A percentile compares a stretch with the other conserved stretches of the same genome.
phyloP scores from a whole-genome alignment of 139 green algal species.

The Chlamydomonas sp. region DNA sequence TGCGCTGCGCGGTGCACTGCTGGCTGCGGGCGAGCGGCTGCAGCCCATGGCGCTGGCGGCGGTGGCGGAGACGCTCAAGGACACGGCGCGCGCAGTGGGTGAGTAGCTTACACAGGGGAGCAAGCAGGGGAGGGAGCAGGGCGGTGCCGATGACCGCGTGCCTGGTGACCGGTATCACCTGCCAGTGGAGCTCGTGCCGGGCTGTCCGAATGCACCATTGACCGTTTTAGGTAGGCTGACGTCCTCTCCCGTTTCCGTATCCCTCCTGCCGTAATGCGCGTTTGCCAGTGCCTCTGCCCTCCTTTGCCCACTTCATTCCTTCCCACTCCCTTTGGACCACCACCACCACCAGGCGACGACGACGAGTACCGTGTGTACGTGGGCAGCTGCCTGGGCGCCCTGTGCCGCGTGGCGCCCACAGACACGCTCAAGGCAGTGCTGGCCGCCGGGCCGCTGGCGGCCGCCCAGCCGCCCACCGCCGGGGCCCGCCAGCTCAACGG shows the following conservation, averaged over 20 bases:
- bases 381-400: conserved; percentile 34
- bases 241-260: too few relatives aligned
- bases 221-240: too few relatives aligned
- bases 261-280: too few relatives aligned
- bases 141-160: too few relatives aligned
- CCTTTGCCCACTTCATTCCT: too few relatives aligned
- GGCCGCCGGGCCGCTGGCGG: conserved; percentile 48
- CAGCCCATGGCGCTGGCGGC: conserved; percentile 58
- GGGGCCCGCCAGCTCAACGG: conserved; percentile 17
- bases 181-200: too few relatives aligned
- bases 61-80: conserved; percentile 50
- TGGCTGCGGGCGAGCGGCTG: conserved; percentile 66
- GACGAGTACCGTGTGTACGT: conserved; percentile 36
- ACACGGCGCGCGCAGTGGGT: conserved; percentile 4
- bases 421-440: conserved; percentile 41
- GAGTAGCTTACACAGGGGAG: not conserved
- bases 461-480: conserved; percentile 3
- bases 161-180: too few relatives aligned
- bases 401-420: conserved; percentile 31
- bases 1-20: conserved; percentile 75
- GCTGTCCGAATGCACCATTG: too few relatives aligned
- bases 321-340: not conserved
- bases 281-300: too few relatives aligned
- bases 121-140: too few relatives aligned
- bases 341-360: conserved; percentile 10